Percentiles rank a stretch among this genome's conserved stretches.
Evolutionary conservation across 2,329 filamentous ascomycete genomes (phyloP).

Genomic region (Penicillium decumbens): DNA sequence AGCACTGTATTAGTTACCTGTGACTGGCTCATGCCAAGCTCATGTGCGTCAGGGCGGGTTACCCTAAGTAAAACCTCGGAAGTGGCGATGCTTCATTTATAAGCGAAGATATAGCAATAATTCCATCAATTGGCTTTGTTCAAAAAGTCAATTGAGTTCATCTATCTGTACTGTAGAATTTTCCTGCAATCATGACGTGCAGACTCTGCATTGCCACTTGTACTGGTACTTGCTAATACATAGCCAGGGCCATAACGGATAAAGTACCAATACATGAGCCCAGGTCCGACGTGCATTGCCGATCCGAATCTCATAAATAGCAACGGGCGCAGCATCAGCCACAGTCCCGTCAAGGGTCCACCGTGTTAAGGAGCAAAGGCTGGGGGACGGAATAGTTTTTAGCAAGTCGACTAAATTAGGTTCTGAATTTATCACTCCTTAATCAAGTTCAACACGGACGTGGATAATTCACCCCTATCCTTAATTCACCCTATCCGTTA

Average conservation of each 20-base stretch:
- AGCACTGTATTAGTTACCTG: neutral
- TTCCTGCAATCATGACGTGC: constrained; percentile 19
- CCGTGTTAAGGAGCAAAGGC: constrained; percentile 6
- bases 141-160: neutral
- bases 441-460: too few relatives aligned
- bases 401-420: neutral
- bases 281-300: neutral
- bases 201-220: constrained; percentile 10
- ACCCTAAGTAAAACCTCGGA: neutral
- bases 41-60: neutral
- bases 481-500: neutral
- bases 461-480: neutral
- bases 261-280: constrained; percentile 3
- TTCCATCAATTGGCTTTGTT: neutral
- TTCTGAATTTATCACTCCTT: neutral
- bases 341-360: constrained; percentile 1
- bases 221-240: neutral
- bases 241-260: neutral
- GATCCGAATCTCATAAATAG: constrained; percentile 12
- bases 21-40: neutral
- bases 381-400: neutral
- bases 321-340: constrained; percentile 10
- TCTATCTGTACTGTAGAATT: neutral
- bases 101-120: neutral
- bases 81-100: neutral